Conservation (phyloP, 768 basidiomycete genomes). For the Trametes coccinea region DNA sequence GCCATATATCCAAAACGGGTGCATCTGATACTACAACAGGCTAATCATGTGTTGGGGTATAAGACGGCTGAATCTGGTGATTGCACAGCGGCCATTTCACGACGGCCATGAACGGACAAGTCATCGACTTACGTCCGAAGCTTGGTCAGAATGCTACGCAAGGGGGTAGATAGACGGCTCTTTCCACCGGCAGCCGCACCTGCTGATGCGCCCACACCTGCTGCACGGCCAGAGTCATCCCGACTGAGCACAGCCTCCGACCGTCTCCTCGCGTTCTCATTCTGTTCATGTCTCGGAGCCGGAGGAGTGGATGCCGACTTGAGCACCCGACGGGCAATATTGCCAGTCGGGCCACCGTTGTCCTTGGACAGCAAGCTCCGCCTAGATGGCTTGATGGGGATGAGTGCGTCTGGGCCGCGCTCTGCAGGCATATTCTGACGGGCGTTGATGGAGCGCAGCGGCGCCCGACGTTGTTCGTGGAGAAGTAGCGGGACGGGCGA, state of each 20-base stretch:
- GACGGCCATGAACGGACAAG: background rate
- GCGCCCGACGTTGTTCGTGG: constrained; percentile 18
- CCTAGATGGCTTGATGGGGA: constrained; percentile 1
- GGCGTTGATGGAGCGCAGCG: constrained; percentile 22
- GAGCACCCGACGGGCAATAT: constrained; percentile 17
- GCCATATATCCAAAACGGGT: too few relatives aligned
- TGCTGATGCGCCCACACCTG: background rate
- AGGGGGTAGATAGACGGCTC: constrained; percentile 28
- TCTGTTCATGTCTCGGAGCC: constrained; percentile 5
- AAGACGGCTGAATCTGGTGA: background rate
- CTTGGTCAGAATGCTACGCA: constrained; percentile 30
- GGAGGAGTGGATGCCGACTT: constrained; percentile 15
- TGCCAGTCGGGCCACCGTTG: constrained; percentile 11
- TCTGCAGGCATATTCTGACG: constrained; percentile 20
- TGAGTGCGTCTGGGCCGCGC: constrained; percentile 9
- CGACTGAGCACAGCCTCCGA: constrained; percentile 6
- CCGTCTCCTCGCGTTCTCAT: constrained; percentile 13
- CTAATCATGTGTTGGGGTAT: too few relatives aligned
- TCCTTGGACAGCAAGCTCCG: background rate
- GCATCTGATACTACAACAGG: too few relatives aligned
- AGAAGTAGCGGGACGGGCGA: background rate
- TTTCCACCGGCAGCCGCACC: background rate
- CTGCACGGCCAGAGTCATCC: background rate
- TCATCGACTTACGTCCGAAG: constrained; percentile 18
- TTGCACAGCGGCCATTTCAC: background rate